Evolutionary conservation across 169 alveolate species (phyloP), one percentile per base, ranked within the genome.

Genomic region (Babesia caballi): DNA sequence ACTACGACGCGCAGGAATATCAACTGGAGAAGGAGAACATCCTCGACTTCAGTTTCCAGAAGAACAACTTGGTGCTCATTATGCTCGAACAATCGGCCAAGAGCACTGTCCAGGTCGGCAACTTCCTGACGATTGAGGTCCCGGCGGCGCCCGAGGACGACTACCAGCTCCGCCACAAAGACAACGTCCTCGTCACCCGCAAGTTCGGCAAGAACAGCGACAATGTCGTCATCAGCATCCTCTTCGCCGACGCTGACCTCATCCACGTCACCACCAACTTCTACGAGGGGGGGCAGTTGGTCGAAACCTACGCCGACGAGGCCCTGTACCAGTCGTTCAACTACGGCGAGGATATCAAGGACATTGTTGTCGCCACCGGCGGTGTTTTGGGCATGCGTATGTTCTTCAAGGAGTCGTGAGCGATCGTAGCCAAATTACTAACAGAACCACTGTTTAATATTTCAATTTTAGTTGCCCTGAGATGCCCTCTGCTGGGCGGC

Each of bases 351-450:
- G 32, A 40, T 15, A 27, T 66, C 27, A 77, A 66, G 66, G 82
- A 77, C 46, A 52, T 77, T 15, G 85, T 77, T 25, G 54, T 40
- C 28, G 75, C 85, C 52, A 66, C 44, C 32, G 85, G 85, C 7
- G 59, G 65, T 32, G 72, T 67, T 28, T 23, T 50, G 28, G 78
- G 82, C 38, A 77, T 77, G 85, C 80, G 85, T 30, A 82, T 77
- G 35, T 32, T 60, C 46, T 41, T 32, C 70, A 42, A 51, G 50
- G 41, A 30, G n/a, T 15, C 17, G 9, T 17, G 30, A 3, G 23
- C 44, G 47, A 33, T 7, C 35, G 17, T 21, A 17, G n/a, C 1
- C 27, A 40, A 19, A 17, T 15, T 38, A 25, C 0, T 1, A 41
- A 35, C 33, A 30, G 19, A 54, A 30, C 38, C 15, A 8, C 12